phyloP scores from a whole-genome alignment of 2,329 filamentous ascomycete genomes.

The Colletotrichum acutatum region DNA sequence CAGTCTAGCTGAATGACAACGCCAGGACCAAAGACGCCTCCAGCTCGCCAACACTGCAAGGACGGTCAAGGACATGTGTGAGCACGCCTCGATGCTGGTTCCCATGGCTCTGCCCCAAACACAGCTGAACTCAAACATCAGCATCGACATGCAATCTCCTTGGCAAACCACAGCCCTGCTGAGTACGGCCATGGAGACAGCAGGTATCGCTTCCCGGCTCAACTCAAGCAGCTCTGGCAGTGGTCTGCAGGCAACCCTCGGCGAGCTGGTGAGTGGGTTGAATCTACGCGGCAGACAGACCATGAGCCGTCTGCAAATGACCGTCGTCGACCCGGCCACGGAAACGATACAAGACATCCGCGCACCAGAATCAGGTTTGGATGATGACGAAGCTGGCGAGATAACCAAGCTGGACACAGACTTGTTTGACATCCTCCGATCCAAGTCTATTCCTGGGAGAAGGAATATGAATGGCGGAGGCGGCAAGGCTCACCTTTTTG shows the following conservation, averaged over 20 bases:
- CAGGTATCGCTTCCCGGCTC: conserved; percentile 80
- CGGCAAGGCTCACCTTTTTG: conserved; percentile 51
- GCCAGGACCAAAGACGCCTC: conserved; percentile 67
- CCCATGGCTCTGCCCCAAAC: conserved; percentile 75
- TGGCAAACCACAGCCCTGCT: conserved; percentile 88
- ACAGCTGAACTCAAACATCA: conserved; percentile 66
- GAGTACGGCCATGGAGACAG: conserved; percentile 80
- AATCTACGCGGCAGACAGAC: conserved; percentile 83
- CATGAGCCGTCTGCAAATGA: conserved; percentile 80
- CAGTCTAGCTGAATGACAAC: conserved; percentile 4
- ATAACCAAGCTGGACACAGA: conserved; percentile 45
- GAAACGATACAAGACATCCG: conserved; percentile 34
- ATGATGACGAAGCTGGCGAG: conserved; percentile 43
- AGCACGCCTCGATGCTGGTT: conserved; percentile 80
- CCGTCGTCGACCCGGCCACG: conserved; percentile 54
- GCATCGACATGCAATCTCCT: conserved; percentile 69
- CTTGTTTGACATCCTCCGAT: conserved; percentile 41
- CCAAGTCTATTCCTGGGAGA: conserved; percentile 29
- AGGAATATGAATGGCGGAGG: background rate
- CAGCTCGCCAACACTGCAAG: conserved; percentile 80
- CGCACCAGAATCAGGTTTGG: conserved; percentile 36
- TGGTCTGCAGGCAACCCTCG: conserved; percentile 60
- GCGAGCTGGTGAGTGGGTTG: conserved; percentile 72
- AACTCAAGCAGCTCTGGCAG: conserved; percentile 51
- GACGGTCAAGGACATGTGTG: conserved; percentile 74